A percentile compares a stretch with the other conserved stretches of the same genome.
phyloP scores from a whole-genome alignment of 2,329 filamentous ascomycete species.

The Lasiodiplodia hormozganensis region DNA sequence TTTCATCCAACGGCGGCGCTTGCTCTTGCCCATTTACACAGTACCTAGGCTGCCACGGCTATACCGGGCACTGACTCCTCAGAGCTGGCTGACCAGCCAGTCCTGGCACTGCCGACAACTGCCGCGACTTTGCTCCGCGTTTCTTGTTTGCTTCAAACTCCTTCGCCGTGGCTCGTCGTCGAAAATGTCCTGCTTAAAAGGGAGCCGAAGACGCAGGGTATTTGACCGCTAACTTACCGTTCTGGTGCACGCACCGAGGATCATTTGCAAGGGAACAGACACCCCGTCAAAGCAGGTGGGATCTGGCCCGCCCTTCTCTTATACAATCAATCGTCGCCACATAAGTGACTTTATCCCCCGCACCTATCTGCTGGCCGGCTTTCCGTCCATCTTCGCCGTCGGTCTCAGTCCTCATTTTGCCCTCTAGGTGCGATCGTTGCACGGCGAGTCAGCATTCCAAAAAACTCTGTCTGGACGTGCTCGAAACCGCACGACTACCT shows the following conservation, averaged over 20 bases:
- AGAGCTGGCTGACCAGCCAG: neutral
- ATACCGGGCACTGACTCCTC: neutral
- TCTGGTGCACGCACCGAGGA: neutral
- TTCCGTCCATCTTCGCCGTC: constrained; percentile 1
- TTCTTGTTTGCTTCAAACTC: neutral
- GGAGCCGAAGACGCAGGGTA: neutral
- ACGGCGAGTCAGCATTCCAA: neutral
- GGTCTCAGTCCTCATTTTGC: neutral
- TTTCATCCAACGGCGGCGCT: neutral
- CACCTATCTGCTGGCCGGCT: neutral
- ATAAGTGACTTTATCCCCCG: neutral
- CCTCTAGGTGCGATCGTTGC: neutral
- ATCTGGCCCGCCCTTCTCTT: neutral
- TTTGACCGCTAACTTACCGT: constrained; percentile 1
- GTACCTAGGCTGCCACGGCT: neutral
- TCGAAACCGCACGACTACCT: no score
- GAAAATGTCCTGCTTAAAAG: neutral
- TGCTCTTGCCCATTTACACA: neutral
- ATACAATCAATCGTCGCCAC: neutral
- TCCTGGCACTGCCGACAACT: neutral
- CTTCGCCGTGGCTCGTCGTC: neutral
- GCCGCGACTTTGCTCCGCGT: neutral
- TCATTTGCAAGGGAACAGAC: neutral
- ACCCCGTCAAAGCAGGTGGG: neutral
- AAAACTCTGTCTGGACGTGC: neutral